phyloP scores from a whole-genome alignment of 2,329 filamentous ascomycete genomes.

The Colletotrichum viniferum region DNA sequence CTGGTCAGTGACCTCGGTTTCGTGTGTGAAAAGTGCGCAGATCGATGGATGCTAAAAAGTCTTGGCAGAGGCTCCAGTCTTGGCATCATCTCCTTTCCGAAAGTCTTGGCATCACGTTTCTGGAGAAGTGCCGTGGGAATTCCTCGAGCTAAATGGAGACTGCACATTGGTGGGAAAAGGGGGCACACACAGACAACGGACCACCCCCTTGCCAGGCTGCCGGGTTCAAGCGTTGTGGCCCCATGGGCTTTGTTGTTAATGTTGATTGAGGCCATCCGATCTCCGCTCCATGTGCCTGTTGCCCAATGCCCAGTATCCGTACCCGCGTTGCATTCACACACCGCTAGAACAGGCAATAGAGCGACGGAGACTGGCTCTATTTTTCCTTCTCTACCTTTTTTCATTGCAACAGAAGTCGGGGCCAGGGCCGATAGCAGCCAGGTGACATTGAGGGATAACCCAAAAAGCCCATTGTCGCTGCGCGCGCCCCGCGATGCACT shows the following conservation, averaged over 20 bases:
- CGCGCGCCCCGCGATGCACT: not conserved
- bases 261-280: not conserved
- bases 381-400: not conserved
- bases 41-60: not conserved
- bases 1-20: not conserved
- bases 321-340: not conserved
- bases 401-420: not conserved
- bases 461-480: not conserved
- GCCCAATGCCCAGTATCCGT: not conserved
- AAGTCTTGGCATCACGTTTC: not conserved
- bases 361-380: not conserved
- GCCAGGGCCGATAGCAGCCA: not conserved
- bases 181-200: not conserved
- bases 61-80: slow-evolving; percentile 1
- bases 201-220: not conserved
- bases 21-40: not conserved
- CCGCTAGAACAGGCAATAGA: not conserved
- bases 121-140: not conserved
- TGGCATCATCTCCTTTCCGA: slow-evolving; percentile 14
- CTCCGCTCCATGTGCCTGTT: not conserved
- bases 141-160: not conserved
- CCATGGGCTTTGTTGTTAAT: not conserved
- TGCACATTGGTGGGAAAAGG: slow-evolving; percentile 4
- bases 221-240: not conserved
- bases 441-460: not conserved